Base-by-base conservation (phyloP, 805 yeast genomes). In the Torulaspora gathmanii region DNA sequence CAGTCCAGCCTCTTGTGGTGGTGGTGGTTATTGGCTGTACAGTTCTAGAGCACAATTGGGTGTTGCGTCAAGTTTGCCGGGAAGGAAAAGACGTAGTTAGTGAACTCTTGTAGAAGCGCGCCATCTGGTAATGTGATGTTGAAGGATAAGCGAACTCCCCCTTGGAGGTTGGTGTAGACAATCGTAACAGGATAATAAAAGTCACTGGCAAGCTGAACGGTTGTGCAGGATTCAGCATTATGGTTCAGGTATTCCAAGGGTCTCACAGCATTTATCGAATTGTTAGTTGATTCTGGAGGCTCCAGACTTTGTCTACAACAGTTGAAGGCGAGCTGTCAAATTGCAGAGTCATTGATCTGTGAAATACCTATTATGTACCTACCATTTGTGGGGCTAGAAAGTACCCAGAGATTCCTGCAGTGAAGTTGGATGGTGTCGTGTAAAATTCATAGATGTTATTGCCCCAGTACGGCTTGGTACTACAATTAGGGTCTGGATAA, bases 241-340 rank as follows among this genome's bases (percentile, higher is more conserved):
- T 37, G 20, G 15, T 37, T 40, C 12, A 6, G 16, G 11, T 13
- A 13, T 13, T 30, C 19, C 39, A 28, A 19, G 16, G 44, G 46
- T 36, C 39, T 51, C 23, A 42, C 40, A 12, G 38, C 49, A 31
- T 40, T 25, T 8, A 44, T 41, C n/a, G 44, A 22, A 15, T 47
- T 49, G 11, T 48, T 44, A 3, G 41, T 33, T 22, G 40, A 35
- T 9, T 28, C 20, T 13, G 33, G 11, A 7, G 47, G 40, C 5
- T 23, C 13, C 10, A 13, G 22, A 30, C 13, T 27, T 34, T 53
- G 48, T 26, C 53, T 44, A 52, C 72, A 69, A 53, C 72, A 69
- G 12, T 49, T 51, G 31, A 65, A 67, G 3, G 68, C 71, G 22
- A 20, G 22, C 6, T 20, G 6, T 6, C 22, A 20, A 20, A 20